Evolutionary conservation across 2,329 filamentous ascomycete genomes (phyloP), one percentile per base, ranked within the genome.

Genomic region (Epichloe sylvatica): DNA sequence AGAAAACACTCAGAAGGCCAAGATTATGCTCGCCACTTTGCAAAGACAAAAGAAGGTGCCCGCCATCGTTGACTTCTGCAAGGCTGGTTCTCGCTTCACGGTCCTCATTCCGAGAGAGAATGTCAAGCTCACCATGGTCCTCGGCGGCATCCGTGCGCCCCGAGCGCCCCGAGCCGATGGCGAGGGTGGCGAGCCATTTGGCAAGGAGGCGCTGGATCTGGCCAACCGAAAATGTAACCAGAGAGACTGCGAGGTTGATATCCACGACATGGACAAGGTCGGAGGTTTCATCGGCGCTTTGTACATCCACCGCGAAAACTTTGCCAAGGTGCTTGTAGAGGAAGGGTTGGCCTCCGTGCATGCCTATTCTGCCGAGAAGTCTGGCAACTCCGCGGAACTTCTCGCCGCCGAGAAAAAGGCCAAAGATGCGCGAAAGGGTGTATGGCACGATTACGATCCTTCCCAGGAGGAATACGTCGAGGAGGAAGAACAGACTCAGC

Each of bases 251-350:
- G 91, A 97, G 67, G 86, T 98, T 51, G 90, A 98, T 59, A 84
- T 98, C 19, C 83, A 95, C 65, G 89, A 90, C 60, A 86, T 88
- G 57, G 92, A 98, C 75, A 97, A 96, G 74, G 83, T 92, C 25
- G 92, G 92, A 59, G 92, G 92, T 37, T 98, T 98, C 73, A 97
- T 98, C 57, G 92, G 92, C 49, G 86, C 88, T 13, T 75, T 98
- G 23, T 96, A 89, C 66, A 79, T 98, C 65, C 91, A 89, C 73
- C 86, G 90, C 48, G 91, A 97, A 69, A 97, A 86, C 71, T 94
- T 98, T 62, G 87, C 90, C 60, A 96, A 95, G 73, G 67, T 87
- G 2, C 77, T 98, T 1, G 81, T 98, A 1, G 92, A 97, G 67
- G 92, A 98, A 68, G 92, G 92, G 53, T 76, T 96, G 33, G 91